These are phyloP conservation scores for Aschersonia sp. DNA, from an alignment of 2,329 filamentous ascomycete genomes.

Conservation along the genomic window DNA sequence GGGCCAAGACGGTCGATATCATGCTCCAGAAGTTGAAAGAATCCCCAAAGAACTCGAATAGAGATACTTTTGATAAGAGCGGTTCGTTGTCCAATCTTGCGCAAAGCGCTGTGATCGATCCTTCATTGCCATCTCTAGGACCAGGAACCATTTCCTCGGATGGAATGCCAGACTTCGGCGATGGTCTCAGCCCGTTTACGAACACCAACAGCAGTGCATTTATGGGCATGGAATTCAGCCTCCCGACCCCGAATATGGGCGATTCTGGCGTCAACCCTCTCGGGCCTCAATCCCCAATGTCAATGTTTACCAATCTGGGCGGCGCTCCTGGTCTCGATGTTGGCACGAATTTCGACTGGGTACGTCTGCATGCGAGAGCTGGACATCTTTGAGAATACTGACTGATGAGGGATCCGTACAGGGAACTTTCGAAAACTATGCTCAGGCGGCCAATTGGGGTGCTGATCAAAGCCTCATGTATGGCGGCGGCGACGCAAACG, in stretches of 20 bases:
- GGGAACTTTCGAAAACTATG: constrained; percentile 42
- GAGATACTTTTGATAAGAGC: constrained; percentile 5
- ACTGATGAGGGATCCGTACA: constrained; percentile 10
- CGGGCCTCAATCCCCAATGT: constrained; percentile 28
- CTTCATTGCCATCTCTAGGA: constrained; percentile 9
- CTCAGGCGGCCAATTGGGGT: constrained; percentile 37
- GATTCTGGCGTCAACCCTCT: constrained; percentile 15
- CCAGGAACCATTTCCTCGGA: constrained; percentile 11
- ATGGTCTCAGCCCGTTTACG: constrained; percentile 14
- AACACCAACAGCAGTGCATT: constrained; percentile 25
- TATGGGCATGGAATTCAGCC: constrained; percentile 27
- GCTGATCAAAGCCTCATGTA: constrained; percentile 38
- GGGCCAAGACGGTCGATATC: constrained; percentile 62
- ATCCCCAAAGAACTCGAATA: constrained; percentile 6
- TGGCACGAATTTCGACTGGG: constrained; percentile 42
- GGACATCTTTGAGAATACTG: not conserved
- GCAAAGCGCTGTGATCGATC: constrained; percentile 21
- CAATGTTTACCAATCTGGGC: constrained; percentile 34
- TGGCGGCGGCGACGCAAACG: constrained; percentile 13
- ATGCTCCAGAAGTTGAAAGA: constrained; percentile 64
- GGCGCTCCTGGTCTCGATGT: constrained; percentile 24
- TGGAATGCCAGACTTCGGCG: constrained; percentile 12
- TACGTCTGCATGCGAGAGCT: constrained; percentile 17
- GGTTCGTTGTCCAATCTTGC: constrained; percentile 15
- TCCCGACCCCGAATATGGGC: constrained; percentile 14